A percentile compares a stretch with the other conserved stretches of the same genome.
Evolutionary conservation across 306 rosid species (phyloP).

Genomic region (Trifolium subterraneum): DNA sequence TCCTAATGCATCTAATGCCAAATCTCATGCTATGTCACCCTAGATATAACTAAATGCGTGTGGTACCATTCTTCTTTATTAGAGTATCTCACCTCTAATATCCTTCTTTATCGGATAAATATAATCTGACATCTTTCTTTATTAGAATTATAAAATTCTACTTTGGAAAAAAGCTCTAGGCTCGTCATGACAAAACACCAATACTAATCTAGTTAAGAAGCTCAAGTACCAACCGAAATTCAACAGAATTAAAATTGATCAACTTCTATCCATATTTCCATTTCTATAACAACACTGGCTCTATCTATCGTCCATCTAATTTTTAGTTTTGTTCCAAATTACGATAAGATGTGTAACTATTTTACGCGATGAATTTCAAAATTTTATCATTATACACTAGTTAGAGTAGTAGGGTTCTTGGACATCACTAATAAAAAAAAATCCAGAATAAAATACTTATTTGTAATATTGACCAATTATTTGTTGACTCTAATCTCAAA

Average conservation of each 20-base stretch:
- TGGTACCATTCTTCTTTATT: too few relatives aligned
- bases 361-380: constrained; percentile 13
- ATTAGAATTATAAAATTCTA: too few relatives aligned
- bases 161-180: constrained; percentile 5
- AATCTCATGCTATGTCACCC: too few relatives aligned
- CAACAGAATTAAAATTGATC: constrained; percentile 5
- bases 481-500: constrained; percentile 14
- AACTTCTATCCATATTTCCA: constrained; percentile 9
- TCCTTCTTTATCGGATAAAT: too few relatives aligned
- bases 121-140: too few relatives aligned
- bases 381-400: not conserved
- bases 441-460: constrained; percentile 9
- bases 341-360: not conserved
- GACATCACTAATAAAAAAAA: constrained; percentile 1
- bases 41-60: too few relatives aligned
- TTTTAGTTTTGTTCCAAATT: not conserved
- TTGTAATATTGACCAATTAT: constrained; percentile 6
- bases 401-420: constrained; percentile 12
- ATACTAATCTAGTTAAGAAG: constrained; percentile 12
- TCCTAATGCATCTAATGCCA: too few relatives aligned
- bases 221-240: not conserved
- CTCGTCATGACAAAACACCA: constrained; percentile 5
- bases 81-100: too few relatives aligned
- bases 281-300: not conserved
- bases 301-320: not conserved